These are phyloP conservation scores for Globisporangium cylindrosporum DNA, from an alignment of 352 stramenopile genomes.

Conservation along the genomic window DNA sequence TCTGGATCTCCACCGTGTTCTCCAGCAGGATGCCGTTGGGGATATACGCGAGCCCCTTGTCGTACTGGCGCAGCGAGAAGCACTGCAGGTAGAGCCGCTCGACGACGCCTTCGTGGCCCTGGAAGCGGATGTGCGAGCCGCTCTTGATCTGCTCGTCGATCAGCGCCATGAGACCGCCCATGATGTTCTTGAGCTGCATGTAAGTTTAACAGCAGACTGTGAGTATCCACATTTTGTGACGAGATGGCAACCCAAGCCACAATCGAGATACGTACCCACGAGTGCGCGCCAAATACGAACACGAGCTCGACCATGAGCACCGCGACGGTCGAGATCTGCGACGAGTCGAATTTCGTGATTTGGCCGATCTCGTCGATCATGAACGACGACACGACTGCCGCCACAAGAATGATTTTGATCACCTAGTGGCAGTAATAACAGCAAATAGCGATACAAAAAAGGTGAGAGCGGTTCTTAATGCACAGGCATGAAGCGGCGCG, in stretches of 20 bases:
- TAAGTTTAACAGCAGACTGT: background rate
- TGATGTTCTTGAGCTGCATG: conserved; percentile 79
- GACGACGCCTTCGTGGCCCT: conserved; percentile 76
- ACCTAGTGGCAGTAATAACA: conserved; percentile 28
- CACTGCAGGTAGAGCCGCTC: conserved; percentile 80
- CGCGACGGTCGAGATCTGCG: conserved; percentile 72
- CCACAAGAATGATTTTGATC: conserved; percentile 82
- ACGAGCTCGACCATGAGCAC: conserved; percentile 82
- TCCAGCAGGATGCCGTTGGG: conserved; percentile 78
- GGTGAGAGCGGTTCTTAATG: background rate
- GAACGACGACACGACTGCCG: conserved; percentile 77
- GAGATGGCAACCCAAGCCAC: background rate
- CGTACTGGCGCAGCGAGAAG: conserved; percentile 78
- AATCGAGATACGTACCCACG: conserved; percentile 47
- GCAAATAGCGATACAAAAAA: background rate
- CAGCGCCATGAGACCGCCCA: conserved; percentile 76
- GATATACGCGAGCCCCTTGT: conserved; percentile 80
- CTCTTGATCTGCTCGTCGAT: conserved; percentile 84
- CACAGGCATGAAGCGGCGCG: background rate
- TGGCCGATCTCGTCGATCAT: conserved; percentile 80
- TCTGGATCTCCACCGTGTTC: conserved; percentile 69
- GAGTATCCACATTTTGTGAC: conserved; percentile 11
- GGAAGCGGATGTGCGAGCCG: conserved; percentile 67
- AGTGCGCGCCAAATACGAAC: conserved; percentile 74
- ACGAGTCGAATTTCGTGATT: conserved; percentile 80